Conservation (phyloP, 78 protist genomes). For the Dictyostelium purpureum region DNA sequence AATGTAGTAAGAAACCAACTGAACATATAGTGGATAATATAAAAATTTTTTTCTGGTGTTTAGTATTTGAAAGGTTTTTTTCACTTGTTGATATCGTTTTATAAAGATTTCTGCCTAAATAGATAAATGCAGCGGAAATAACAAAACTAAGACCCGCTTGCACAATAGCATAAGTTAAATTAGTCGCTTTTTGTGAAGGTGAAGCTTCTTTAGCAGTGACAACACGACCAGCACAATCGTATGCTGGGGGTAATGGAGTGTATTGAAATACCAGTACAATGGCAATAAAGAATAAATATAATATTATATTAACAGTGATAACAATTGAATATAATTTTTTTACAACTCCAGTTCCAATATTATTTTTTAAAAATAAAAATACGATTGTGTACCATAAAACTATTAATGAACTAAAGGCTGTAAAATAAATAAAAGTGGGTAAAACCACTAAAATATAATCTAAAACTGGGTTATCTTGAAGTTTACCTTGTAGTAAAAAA, state of each 20-base stretch:
- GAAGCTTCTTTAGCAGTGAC: background rate
- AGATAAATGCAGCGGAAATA: background rate
- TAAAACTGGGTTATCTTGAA: background rate
- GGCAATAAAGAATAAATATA: background rate
- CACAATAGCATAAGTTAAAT: background rate
- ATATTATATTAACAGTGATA: background rate
- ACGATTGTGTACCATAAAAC: background rate
- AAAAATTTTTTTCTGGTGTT: background rate
- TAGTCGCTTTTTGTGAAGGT: background rate
- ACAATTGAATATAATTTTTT: background rate
- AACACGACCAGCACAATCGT: no score
- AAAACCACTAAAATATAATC: conserved; percentile 5
- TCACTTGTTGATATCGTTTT: background rate
- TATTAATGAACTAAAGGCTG: background rate
- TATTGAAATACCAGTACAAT: background rate
- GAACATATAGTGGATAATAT: background rate
- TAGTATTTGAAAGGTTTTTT: background rate
- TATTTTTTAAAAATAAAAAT: no score
- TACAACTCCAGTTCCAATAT: background rate
- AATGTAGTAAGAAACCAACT: background rate
- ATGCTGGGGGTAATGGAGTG: no score
- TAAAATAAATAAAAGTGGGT: conserved; percentile 1
- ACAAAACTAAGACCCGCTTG: background rate
- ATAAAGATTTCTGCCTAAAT: background rate
- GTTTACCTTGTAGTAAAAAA: conserved; percentile 18